Conservation (phyloP, 228 moss, liverwort and hornwort species). For the Sphagnum fallax region DNA sequence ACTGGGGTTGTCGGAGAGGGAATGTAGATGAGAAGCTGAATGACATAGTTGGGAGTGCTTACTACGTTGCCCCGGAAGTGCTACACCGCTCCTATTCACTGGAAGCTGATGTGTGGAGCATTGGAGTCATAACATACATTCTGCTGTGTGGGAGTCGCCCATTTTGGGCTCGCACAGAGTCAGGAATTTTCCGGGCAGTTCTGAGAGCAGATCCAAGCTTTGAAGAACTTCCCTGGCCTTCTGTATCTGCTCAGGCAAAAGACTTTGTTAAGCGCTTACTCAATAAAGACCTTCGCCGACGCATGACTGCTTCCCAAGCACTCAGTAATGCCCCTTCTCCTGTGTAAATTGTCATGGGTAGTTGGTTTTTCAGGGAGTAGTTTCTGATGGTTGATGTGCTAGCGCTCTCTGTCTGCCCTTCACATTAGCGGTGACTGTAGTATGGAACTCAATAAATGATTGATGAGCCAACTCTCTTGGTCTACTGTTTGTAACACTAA, state of each 20-base stretch:
- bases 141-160: conserved; percentile 93
- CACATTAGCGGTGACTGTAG: not conserved
- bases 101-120: conserved; percentile 99
- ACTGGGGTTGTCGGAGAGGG: not conserved
- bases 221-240: conserved; percentile 96
- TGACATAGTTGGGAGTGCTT: conserved; percentile 96
- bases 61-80: conserved; percentile 97
- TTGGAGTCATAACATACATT: conserved; percentile 96
- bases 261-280: conserved; percentile 91
- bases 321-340: conserved; percentile 40
- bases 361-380: not conserved
- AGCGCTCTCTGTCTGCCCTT: not conserved
- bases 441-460: not conserved
- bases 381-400: not conserved
- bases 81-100: conserved; percentile 86
- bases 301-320: conserved; percentile 96
- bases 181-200: conserved; percentile 90
- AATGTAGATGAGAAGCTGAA: conserved; percentile 83
- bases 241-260: conserved; percentile 84
- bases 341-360: not conserved
- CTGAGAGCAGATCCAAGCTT: conserved; percentile 91
- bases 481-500: not conserved
- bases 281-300: conserved; percentile 73
- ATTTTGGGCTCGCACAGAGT: conserved; percentile 94
- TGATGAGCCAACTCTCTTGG: too few relatives aligned